These are phyloP conservation scores for Cryphonectria carpinicola DNA, from an alignment of 2,329 filamentous ascomycete species.

Conservation along the genomic window DNA sequence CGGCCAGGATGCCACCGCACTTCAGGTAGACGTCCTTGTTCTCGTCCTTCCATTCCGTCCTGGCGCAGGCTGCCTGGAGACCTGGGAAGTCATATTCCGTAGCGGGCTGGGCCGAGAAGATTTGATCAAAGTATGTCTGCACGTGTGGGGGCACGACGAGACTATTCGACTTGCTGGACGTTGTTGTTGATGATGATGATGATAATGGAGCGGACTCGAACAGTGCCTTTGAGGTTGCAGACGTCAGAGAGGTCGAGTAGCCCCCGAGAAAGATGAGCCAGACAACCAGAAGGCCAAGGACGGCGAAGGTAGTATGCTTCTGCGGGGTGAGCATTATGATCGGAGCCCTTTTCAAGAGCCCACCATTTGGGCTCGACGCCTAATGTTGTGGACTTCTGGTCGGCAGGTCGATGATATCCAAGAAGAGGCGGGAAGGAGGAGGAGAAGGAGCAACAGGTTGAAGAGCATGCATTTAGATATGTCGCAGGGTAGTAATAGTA, in stretches of 20 bases:
- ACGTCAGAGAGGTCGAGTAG: slow-evolving; percentile 7
- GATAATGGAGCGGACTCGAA: background rate
- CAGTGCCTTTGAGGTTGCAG: background rate
- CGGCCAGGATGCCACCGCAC: slow-evolving; percentile 36
- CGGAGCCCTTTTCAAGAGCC: background rate
- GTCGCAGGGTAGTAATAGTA: background rate
- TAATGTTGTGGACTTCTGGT: background rate
- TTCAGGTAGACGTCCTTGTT: slow-evolving; percentile 33
- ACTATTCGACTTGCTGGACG: background rate
- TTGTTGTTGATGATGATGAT: background rate
- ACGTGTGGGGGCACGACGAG: slow-evolving; percentile 26
- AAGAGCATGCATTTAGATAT: background rate
- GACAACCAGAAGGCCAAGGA: background rate
- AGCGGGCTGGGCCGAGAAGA: slow-evolving; percentile 34
- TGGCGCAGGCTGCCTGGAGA: slow-evolving; percentile 29
- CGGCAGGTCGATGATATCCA: background rate
- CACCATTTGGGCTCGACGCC: background rate
- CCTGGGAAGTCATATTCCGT: slow-evolving; percentile 33
- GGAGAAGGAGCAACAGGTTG: background rate
- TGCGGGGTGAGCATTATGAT: background rate
- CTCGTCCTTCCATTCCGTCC: slow-evolving; percentile 28
- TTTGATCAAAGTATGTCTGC: slow-evolving; percentile 38
- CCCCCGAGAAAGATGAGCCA: slow-evolving; percentile 1
- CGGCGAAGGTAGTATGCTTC: background rate
- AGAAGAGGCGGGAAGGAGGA: background rate